A percentile compares a stretch with the other conserved stretches of the same genome.
phyloP scores from a whole-genome alignment of 2,329 filamentous ascomycete genomes.

The Coniochaeta sp. region DNA sequence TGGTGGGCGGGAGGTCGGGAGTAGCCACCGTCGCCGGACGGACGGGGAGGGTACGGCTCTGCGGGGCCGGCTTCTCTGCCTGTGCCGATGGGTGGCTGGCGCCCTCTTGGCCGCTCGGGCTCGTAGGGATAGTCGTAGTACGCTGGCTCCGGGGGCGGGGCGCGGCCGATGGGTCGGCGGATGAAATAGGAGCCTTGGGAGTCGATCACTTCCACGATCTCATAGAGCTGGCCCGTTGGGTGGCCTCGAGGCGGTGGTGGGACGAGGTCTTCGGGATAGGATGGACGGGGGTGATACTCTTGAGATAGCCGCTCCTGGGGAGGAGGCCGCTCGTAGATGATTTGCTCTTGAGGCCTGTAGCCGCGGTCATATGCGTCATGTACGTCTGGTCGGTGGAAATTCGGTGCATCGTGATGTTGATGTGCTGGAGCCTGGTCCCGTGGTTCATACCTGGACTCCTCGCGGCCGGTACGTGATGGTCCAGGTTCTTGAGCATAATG shows the following conservation, averaged over 20 bases:
- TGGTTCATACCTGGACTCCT: not conserved
- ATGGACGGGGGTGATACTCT: conserved; percentile 14
- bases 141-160: conserved; percentile 10
- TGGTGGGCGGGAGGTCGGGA: not conserved
- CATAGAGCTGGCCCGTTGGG: conserved; percentile 24
- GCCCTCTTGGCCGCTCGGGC: not conserved
- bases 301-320: not conserved
- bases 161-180: conserved; percentile 25
- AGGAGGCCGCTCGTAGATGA: not conserved
- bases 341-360: not conserved
- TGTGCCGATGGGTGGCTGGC: not conserved
- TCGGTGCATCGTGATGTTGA: not conserved
- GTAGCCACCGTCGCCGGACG: not conserved
- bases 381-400: not conserved
- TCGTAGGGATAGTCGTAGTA: conserved; percentile 7
- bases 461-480: conserved; percentile 1
- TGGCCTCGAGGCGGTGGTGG: conserved; percentile 14
- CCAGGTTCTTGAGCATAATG: conserved; percentile 5
- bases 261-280: not conserved
- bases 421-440: not conserved
- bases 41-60: not conserved
- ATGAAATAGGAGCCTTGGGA: conserved; percentile 38
- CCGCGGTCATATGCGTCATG: not conserved
- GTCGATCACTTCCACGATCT: conserved; percentile 38
- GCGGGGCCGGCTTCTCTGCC: not conserved